These are phyloP conservation scores for Penicillium sp. DNA, from an alignment of 2,329 filamentous ascomycete species.

Conservation along the genomic window DNA sequence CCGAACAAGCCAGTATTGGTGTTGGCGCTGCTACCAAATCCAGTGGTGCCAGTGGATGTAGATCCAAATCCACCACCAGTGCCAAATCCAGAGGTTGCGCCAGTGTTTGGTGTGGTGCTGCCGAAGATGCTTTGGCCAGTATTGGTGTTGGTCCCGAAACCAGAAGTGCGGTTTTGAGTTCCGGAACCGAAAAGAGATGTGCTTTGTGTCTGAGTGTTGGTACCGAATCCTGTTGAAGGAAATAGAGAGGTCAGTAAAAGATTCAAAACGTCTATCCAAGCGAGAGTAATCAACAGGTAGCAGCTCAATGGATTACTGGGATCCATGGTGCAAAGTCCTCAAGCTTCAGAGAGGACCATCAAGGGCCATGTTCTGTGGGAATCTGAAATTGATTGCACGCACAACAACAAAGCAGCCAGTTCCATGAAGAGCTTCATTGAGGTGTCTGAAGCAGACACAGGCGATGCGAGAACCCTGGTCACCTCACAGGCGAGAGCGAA, in stretches of 20 bases:
- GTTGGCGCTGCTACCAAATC: conserved; percentile 32
- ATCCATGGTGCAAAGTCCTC: conserved; percentile 15
- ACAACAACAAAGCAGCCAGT: neutral
- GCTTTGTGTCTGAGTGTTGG: conserved; percentile 37
- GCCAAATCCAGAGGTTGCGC: conserved; percentile 28
- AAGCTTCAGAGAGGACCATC: neutral
- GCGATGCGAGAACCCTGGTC: conserved; percentile 13
- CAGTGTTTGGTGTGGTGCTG: conserved; percentile 13
- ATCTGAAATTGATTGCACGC: neutral
- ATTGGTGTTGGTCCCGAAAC: conserved; percentile 38
- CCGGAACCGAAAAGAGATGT: conserved; percentile 42
- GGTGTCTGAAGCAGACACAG: neutral
- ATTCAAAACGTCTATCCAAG: neutral
- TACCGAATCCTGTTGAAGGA: conserved; percentile 41
- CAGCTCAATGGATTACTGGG: conserved; percentile 10
- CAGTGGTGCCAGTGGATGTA: conserved; percentile 15
- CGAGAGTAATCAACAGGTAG: conserved; percentile 9
- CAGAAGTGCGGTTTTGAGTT: conserved; percentile 34
- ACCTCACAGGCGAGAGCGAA: conserved; percentile 18
- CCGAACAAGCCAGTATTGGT: conserved; percentile 48
- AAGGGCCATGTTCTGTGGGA: neutral
- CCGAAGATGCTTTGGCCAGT: conserved; percentile 42
- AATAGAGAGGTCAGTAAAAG: conserved; percentile 26
- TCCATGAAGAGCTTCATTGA: neutral
- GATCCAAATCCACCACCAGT: conserved; percentile 35